phyloP scores from a whole-genome alignment of 331 rosid species.

The Pyracantha coccinea region DNA sequence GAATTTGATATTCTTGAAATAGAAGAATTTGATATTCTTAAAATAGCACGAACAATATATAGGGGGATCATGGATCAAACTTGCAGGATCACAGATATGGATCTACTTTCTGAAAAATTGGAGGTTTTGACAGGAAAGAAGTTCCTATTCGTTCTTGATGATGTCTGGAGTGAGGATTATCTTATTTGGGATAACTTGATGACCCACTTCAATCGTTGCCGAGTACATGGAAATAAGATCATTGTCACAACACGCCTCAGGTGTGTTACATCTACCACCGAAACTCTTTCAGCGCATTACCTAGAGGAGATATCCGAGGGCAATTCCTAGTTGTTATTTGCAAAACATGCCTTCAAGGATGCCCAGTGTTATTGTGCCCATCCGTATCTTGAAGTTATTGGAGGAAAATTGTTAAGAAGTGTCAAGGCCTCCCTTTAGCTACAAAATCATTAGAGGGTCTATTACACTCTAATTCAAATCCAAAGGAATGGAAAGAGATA shows the following conservation, averaged over 20 bases:
- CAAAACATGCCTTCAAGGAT: not conserved
- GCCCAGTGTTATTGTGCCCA: not conserved
- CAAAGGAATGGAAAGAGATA: not conserved
- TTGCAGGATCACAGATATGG: no score
- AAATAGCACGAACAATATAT: no score
- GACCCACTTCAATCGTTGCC: not conserved
- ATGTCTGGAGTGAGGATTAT: not conserved
- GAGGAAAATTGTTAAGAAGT: not conserved
- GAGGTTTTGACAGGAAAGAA: no score
- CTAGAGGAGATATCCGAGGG: not conserved
- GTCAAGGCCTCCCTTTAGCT: not conserved
- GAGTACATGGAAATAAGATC: slow-evolving; percentile 10
- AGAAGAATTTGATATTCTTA: no score
- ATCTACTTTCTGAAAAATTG: no score
- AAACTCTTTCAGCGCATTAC: not conserved
- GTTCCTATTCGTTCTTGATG: no score
- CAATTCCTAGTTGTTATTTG: not conserved
- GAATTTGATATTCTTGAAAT: no score
- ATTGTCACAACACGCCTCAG: slow-evolving; percentile 9
- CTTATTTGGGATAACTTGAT: not conserved
- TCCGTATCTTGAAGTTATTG: not conserved
- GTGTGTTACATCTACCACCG: no score
- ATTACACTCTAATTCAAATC: not conserved
- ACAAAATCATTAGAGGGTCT: not conserved
- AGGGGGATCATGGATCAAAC: no score